phyloP scores from a whole-genome alignment of 2,329 filamentous ascomycete species.

The Apiospora marii region DNA sequence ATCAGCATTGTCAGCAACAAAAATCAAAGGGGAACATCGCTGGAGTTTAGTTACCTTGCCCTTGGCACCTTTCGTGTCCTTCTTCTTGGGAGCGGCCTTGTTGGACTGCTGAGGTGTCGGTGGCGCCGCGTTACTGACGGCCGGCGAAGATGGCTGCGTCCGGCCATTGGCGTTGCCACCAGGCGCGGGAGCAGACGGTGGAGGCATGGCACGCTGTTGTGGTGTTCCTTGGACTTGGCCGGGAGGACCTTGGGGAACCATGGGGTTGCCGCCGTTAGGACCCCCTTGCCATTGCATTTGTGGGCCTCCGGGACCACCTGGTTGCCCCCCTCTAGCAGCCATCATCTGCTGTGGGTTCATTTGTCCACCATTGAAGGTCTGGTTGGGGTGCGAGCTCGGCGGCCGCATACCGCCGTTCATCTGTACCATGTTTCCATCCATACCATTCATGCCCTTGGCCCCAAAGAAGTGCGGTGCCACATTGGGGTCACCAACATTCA shows the following conservation, averaged over 20 bases:
- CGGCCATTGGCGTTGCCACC: slow-evolving; percentile 57
- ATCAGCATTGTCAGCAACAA: slow-evolving; percentile 40
- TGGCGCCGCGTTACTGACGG: slow-evolving; percentile 71
- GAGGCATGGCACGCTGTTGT: slow-evolving; percentile 76
- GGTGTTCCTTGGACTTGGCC: slow-evolving; percentile 71
- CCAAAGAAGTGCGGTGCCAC: slow-evolving; percentile 69
- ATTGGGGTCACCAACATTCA: slow-evolving; percentile 59
- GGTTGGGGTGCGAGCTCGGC: slow-evolving; percentile 70
- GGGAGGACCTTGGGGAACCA: slow-evolving; percentile 55
- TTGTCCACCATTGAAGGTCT: slow-evolving; percentile 56
- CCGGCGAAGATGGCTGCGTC: slow-evolving; percentile 66
- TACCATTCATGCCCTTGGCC: slow-evolving; percentile 52
- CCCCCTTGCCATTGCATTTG: slow-evolving; percentile 58
- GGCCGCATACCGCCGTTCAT: slow-evolving; percentile 74
- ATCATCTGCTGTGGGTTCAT: slow-evolving; percentile 70
- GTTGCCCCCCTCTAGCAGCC: slow-evolving; percentile 49
- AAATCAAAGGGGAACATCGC: slow-evolving; percentile 25
- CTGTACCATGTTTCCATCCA: slow-evolving; percentile 62
- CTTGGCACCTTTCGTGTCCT: slow-evolving; percentile 70
- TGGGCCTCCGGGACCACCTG: slow-evolving; percentile 47
- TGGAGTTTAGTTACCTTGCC: slow-evolving; percentile 65
- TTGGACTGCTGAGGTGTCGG: slow-evolving; percentile 78
- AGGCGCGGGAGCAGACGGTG: slow-evolving; percentile 66
- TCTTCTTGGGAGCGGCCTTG: slow-evolving; percentile 82
- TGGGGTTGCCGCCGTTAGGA: slow-evolving; percentile 48